Base-by-base conservation (phyloP, 75 land plant species). In the Selaginella tamariscina region DNA sequence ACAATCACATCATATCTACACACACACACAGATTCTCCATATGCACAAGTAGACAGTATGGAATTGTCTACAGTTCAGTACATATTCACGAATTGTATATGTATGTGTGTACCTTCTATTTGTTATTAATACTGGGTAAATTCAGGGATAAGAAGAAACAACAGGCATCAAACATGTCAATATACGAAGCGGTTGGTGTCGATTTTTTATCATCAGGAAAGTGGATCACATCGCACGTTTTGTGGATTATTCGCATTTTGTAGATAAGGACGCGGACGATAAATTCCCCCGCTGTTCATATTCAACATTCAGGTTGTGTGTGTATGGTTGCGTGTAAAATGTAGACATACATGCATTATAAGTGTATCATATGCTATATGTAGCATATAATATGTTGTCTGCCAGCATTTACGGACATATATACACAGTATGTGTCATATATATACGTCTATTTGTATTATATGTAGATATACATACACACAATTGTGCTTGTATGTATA, bases 101-200 rank as follows among this genome's bases (percentile, higher is more conserved):
- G 26, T 73, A 26, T 24, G 0, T n/a, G 30, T 28, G 64, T 29
- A n/a, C n/a, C 49, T 20, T 24, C 33, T 69, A 32, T 13, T 31
- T 21, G 31, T 68, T 66, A 64, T 26, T 8, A 27, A 63, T 20
- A 15, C 55, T 23, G 20, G 33, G 18, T 11, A 1, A 1, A 11
- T 23, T 28, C 84, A 91, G 96, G 82, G 88, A 91, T 73, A 91
- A 79, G 69, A 88, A 80, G 80, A 91, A 91, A 70, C 82, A 83
- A 0, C 70, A 76, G 64, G 92, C 96, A 44, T 68, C 86, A 65
- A 80, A 80, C 44, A 64, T 68, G 82, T 80, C 88, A 60, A 83
- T 91, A 65, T 91, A 79, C 68, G 63, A 79, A 32, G 91, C 96
- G 0, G 81, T 83, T 79, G 96, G 96, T 64, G 86, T 85, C 24